A percentile compares a stretch with the other conserved stretches of the same genome.
Evolutionary conservation across 495 filamentous ascomycete species (phyloP).

Genomic region (Schizothecium vesticola): DNA sequence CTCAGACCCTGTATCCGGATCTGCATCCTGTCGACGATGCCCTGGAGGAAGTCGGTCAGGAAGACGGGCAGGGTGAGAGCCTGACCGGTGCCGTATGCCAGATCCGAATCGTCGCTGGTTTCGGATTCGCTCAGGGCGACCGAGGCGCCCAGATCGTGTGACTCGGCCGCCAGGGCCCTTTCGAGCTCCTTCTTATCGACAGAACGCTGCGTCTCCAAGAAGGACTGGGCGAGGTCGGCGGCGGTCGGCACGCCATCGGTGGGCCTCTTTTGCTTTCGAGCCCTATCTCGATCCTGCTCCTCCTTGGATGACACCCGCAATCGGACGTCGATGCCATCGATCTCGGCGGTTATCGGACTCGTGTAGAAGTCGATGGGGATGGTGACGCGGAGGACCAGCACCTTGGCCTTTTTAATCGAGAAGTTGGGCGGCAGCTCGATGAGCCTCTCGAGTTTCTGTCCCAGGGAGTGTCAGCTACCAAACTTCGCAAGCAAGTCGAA

Average conservation of each 20-base stretch:
- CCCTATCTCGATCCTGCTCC: constrained; percentile 25
- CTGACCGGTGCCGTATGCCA: constrained; percentile 65
- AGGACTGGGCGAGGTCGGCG: constrained; percentile 80
- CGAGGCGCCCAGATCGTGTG: constrained; percentile 56
- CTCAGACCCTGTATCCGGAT: constrained; percentile 57
- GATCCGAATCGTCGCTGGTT: constrained; percentile 52
- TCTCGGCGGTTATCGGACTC: constrained; percentile 70
- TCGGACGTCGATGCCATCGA: constrained; percentile 69
- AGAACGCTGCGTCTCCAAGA: constrained; percentile 71
- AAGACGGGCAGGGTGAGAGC: constrained; percentile 71
- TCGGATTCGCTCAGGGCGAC: constrained; percentile 52
- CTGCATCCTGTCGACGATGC: constrained; percentile 73
- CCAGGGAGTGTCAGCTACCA: not conserved
- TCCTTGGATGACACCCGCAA: constrained; percentile 40
- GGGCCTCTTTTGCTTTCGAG: constrained; percentile 23
- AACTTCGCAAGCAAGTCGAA: not conserved
- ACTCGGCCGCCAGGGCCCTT: constrained; percentile 64
- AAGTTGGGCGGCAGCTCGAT: constrained; percentile 65
- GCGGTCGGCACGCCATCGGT: constrained; percentile 62
- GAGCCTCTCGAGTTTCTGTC: constrained; percentile 67
- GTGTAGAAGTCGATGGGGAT: constrained; percentile 77
- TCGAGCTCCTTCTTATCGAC: constrained; percentile 72
- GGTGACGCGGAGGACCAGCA: constrained; percentile 65
- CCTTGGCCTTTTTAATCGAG: constrained; percentile 62
- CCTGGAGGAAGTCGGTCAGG: constrained; percentile 75